Conservation (phyloP, 2,329 filamentous ascomycete genomes). For the Xylaria multiplex region DNA sequence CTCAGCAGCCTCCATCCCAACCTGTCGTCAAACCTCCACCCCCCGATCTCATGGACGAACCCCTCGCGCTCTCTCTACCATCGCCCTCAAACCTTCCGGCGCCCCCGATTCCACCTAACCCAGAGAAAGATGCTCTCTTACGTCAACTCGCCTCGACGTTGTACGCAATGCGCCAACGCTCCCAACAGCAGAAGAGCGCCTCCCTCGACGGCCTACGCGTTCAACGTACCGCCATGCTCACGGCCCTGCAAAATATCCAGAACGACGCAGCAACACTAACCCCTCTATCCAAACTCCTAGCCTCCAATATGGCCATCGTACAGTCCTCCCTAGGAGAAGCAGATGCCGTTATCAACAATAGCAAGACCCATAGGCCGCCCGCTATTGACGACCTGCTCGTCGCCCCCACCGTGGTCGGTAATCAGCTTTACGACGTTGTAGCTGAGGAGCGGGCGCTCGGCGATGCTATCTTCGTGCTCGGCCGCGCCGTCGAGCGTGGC, state of each 20-base stretch:
- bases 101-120: slow-evolving; percentile 93
- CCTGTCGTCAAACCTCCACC: slow-evolving; percentile 54
- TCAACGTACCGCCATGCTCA: slow-evolving; percentile 80
- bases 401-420: slow-evolving; percentile 91
- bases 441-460: slow-evolving; percentile 88
- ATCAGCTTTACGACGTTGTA: slow-evolving; percentile 88
- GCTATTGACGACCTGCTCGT: slow-evolving; percentile 90
- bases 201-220: slow-evolving; percentile 80
- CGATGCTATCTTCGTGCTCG: slow-evolving; percentile 86
- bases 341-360: slow-evolving; percentile 78
- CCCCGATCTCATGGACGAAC: slow-evolving; percentile 67
- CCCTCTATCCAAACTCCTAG: slow-evolving; percentile 75
- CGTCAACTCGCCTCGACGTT: slow-evolving; percentile 78
- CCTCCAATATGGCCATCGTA: slow-evolving; percentile 81
- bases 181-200: slow-evolving; percentile 75
- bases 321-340: slow-evolving; percentile 81
- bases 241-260: slow-evolving; percentile 75
- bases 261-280: slow-evolving; percentile 77
- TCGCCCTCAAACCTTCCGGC: slow-evolving; percentile 65
- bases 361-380: slow-evolving; percentile 74
- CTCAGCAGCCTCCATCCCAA: slow-evolving; percentile 43
- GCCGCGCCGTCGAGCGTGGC: slow-evolving; percentile 77
- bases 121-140: slow-evolving; percentile 90
- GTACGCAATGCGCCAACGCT: slow-evolving; percentile 73
- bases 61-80: slow-evolving; percentile 62